Evolutionary conservation across 345 rosid species (phyloP), one percentile per base, ranked within the genome.

Genomic region (Eutrema yunnanense): DNA sequence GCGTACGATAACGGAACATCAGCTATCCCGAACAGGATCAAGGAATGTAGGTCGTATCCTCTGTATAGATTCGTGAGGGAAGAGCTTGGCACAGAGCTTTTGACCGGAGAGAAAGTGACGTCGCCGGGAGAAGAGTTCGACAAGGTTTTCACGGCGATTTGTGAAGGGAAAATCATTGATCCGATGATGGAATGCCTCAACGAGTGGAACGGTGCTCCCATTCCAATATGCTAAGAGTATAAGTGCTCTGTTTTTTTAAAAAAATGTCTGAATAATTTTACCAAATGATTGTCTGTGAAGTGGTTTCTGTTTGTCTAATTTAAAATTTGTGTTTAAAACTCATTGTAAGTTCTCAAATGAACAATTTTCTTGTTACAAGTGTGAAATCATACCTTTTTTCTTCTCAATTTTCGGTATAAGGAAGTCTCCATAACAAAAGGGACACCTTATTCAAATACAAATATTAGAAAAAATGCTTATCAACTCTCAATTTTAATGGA

Each of bases 181-280:
- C 93, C 93, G 4, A 46, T 87, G 86, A 47, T 87, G 76, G 88
- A 87, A 38, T 87, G 93, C 61, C 84, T 90, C 65, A 71, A 54
- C 72, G 91, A 84, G n/a, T 90, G 93, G 96, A 82, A 90, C 43
- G 92, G 93, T 32, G 85, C 87, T 64, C 96, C 96, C 9, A 74
- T 90, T 57, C 87, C 93, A 0, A 79, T 90, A 8, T 79, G 85
- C 61, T 76, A 73, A 71, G 38, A 57, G 52, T 42, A 14, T 33
- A 53, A 43, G 30, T 73, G 46, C 51, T 47, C 66, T 46, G 32
- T 62, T n/a, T 64, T 42, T 54, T 30, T 48, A 9, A 22, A 22
- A 22, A 6, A 42, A 27, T 48, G 56, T 71, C 55, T 62, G 65
- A 71, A 76, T 76, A 69, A 76, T 54, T 53, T 46, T 62, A 54